Base-by-base conservation (phyloP, 805 yeast species). In the Ogataea pilisensis region DNA sequence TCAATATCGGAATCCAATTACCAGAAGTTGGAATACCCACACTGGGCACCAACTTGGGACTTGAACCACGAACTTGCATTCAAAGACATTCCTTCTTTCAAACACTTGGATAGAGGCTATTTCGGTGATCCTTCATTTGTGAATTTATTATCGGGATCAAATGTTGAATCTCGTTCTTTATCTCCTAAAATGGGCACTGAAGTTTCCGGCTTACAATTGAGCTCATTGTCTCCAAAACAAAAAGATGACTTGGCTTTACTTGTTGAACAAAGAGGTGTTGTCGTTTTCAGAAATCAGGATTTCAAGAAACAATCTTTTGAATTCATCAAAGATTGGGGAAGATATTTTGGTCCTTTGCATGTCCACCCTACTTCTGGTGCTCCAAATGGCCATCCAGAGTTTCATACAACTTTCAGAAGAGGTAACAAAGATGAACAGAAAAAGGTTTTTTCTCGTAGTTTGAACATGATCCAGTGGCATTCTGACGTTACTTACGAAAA, bases 301-400 rank as follows among this genome's bases (percentile, higher is more conserved):
- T 72, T 84, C 47, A 75, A 77, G 34, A 65, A 72, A 12, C 62
- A 72, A 41, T 77, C 82, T 5, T 75, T 78, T 3, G 65, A 63
- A 20, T 72, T 69, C 47, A 59, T 64, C 37, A 64, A 60, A 31
- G 68, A 81, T 30, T 80, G 69, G 61, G 86, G 84, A 37, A 63
- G 61, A 34, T 75, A 82, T 57, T 84, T 78, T 57, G 90, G 91
- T 27, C 78, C 79, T 26, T 69, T 78, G 44, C 89, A 84, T 60
- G 71, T 80, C 44, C 90, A 84, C 56, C 86, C 86, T 34, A 78
- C 85, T 12, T 76, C 85, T 8, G 88, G 89, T 18, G 80, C 85
- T 13, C 88, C 85, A 22, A 66, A 63, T 46, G 69, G 66, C 7
- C 65, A 64, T 45, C 82, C 85, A 4, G 79, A 80, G 45, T 69